Evolutionary conservation across 192 early-diverging fungal species (phyloP).

Genomic region (Paraglomus occultum): DNA sequence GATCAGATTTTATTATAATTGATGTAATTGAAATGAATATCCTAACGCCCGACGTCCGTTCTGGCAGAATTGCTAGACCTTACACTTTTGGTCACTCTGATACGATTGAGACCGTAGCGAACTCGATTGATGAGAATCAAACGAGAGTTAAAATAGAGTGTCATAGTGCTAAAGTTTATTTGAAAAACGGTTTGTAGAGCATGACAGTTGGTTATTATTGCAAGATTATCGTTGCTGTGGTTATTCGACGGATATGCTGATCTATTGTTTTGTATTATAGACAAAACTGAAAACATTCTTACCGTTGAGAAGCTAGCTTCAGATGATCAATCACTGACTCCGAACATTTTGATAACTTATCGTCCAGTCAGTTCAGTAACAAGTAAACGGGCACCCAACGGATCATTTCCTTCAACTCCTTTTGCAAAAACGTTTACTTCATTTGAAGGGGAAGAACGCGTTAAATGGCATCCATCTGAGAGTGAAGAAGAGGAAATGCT

Average conservation of each 20-base stretch:
- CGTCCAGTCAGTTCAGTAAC: constrained; percentile 31
- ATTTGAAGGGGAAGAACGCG: constrained; percentile 47
- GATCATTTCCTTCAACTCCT: constrained; percentile 35
- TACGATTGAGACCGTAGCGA: not conserved
- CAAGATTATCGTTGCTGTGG: not conserved
- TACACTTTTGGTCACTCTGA: not conserved
- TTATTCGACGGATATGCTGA: not conserved
- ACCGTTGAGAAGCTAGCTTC: constrained; percentile 26
- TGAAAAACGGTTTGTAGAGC: constrained; percentile 29
- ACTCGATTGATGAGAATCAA: not conserved
- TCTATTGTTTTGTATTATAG: constrained; percentile 22
- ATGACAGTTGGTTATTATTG: not conserved
- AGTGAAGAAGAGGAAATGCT: constrained; percentile 55
- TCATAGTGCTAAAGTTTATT: constrained; percentile 30
- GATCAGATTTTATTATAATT: constrained; percentile 5
- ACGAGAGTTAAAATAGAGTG: constrained; percentile 34
- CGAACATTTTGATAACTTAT: constrained; percentile 45
- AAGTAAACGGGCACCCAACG: constrained; percentile 23
- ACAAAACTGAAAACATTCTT: constrained; percentile 31
- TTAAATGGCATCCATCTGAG: constrained; percentile 47
- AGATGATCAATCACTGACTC: constrained; percentile 31
- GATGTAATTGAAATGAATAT: constrained; percentile 20
- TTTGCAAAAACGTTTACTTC: constrained; percentile 42
- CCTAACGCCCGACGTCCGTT: not conserved
- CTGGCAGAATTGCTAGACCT: not conserved